These are phyloP conservation scores for Globisporangium nodosum DNA, from an alignment of 352 stramenopile genomes.

Conservation along the genomic window DNA sequence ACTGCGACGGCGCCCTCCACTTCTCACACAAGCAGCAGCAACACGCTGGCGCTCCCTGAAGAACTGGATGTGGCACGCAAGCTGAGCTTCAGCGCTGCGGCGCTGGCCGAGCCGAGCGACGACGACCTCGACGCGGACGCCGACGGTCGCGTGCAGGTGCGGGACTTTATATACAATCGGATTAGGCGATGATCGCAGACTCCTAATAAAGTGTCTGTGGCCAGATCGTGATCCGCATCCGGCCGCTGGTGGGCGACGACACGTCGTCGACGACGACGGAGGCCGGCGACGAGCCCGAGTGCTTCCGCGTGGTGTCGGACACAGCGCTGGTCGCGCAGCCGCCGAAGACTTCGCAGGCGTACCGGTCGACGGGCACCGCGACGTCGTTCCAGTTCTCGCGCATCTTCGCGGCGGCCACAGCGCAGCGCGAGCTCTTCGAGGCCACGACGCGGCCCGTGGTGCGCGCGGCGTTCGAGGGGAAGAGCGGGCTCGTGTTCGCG, in stretches of 20 bases:
- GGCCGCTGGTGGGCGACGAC: slow-evolving; percentile 23
- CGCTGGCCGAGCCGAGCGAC: neutral
- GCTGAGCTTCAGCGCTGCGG: slow-evolving; percentile 58
- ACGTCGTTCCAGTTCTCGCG: slow-evolving; percentile 78
- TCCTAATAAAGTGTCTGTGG: slow-evolving; percentile 1
- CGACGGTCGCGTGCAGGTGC: slow-evolving; percentile 1
- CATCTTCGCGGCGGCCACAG: slow-evolving; percentile 75
- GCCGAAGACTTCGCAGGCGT: slow-evolving; percentile 70
- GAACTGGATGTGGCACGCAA: slow-evolving; percentile 46
- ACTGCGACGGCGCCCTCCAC: neutral
- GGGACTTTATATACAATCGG: neutral
- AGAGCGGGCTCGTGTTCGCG: slow-evolving; percentile 93
- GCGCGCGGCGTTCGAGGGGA: slow-evolving; percentile 79
- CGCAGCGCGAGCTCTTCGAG: slow-evolving; percentile 91
- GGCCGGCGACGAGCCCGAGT: slow-evolving; percentile 23
- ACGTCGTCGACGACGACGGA: neutral
- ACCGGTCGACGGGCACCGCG: slow-evolving; percentile 66
- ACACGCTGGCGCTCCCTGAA: slow-evolving; percentile 6
- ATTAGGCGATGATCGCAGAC: neutral
- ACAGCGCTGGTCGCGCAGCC: slow-evolving; percentile 55
- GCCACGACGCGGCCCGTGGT: slow-evolving; percentile 88
- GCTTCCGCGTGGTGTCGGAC: slow-evolving; percentile 67
- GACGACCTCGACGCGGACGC: neutral
- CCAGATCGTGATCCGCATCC: slow-evolving; percentile 70
- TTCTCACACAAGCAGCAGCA: neutral